phyloP scores from a whole-genome alignment of 2,329 filamentous ascomycete genomes.

The Alternaria tenuissima region DNA sequence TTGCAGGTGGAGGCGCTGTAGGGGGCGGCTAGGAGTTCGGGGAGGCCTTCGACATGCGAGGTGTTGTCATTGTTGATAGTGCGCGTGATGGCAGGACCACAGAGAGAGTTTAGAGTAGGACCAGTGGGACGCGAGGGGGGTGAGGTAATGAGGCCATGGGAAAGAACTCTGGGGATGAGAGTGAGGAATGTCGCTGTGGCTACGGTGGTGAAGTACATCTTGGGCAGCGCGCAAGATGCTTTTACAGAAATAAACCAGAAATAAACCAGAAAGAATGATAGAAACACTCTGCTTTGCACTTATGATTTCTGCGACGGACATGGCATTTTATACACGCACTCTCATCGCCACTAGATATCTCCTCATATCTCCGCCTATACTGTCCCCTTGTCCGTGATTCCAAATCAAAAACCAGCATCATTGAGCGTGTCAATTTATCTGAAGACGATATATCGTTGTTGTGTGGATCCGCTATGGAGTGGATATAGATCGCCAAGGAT shows the following conservation, averaged over 20 bases:
- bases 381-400: neutral
- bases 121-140: constrained; percentile 62
- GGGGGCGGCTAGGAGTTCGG: constrained; percentile 45
- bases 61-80: constrained; percentile 59
- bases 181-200: constrained; percentile 18
- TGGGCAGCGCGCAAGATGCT: neutral
- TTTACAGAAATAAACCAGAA: neutral
- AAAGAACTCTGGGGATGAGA: constrained; percentile 35
- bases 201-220: constrained; percentile 27
- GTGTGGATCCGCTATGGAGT: constrained; percentile 2
- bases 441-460: neutral
- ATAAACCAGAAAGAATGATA: neutral
- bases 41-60: constrained; percentile 54
- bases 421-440: neutral
- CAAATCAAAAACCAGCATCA: neutral
- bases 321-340: neutral
- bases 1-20: constrained; percentile 59
- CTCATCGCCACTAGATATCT: neutral
- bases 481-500: constrained; percentile 2
- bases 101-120: constrained; percentile 58
- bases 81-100: constrained; percentile 61
- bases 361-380: neutral
- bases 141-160: constrained; percentile 62
- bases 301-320: neutral
- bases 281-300: neutral